Percentiles rank a stretch among this genome's conserved stretches.
Evolutionary conservation across 139 green algal species (phyloP).

Genomic region (Yamagishiella unicocca): DNA sequence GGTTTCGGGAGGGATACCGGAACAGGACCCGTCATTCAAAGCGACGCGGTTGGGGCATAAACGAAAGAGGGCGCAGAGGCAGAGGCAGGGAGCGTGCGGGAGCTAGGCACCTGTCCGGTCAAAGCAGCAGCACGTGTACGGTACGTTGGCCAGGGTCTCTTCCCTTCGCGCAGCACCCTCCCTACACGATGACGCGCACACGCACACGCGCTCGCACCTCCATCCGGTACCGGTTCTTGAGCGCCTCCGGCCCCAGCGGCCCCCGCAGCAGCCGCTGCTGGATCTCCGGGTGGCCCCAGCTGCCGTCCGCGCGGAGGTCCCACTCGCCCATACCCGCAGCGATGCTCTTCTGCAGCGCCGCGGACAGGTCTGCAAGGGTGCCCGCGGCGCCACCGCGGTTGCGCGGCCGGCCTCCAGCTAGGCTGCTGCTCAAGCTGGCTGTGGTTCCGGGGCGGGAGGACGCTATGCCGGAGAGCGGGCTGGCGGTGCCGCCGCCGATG

Average conservation of each 20-base stretch:
- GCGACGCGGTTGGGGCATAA: too few species aligned
- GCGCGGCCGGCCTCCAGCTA: background rate
- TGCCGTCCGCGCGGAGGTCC: constrained; percentile 48
- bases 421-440: background rate
- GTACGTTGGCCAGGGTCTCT: too few species aligned
- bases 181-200: too few species aligned
- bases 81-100: too few species aligned
- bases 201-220: background rate
- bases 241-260: constrained; percentile 54
- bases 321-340: constrained; percentile 55
- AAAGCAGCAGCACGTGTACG: too few species aligned
- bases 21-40: too few species aligned
- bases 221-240: constrained; percentile 45
- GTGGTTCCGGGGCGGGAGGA: background rate
- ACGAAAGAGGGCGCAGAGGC: too few species aligned
- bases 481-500: background rate
- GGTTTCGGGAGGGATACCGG: too few species aligned
- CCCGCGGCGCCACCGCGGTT: background rate
- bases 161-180: too few species aligned
- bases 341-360: constrained; percentile 33
- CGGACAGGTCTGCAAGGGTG: constrained; percentile 24
- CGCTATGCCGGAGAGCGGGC: background rate
- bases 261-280: constrained; percentile 43
- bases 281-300: constrained; percentile 7
- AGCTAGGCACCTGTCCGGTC: too few species aligned